These are phyloP conservation scores for Metschnikowia similis DNA, from an alignment of 805 yeast genomes.

Conservation along the genomic window DNA sequence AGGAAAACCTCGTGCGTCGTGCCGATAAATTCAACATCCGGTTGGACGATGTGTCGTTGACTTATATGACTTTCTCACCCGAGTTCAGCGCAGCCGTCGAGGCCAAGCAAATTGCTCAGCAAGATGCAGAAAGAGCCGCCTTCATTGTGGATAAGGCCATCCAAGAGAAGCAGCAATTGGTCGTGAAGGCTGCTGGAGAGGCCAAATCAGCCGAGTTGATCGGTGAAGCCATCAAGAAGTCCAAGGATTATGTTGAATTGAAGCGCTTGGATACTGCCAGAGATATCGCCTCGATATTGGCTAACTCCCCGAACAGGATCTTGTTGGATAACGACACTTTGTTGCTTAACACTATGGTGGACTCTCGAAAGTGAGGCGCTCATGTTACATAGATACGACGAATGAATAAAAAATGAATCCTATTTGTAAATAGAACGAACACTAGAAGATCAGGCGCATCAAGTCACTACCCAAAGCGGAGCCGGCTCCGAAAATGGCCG, in stretches of 20 bases:
- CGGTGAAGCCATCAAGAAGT: conserved; percentile 98
- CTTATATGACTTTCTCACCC: conserved; percentile 95
- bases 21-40: conserved; percentile 83
- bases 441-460: conserved; percentile 64
- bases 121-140: conserved; percentile 98
- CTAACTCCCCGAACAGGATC: conserved; percentile 87
- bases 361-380: conserved; percentile 49
- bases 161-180: conserved; percentile 96
- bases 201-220: conserved; percentile 96
- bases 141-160: conserved; percentile 94
- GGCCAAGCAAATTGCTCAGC: conserved; percentile 98
- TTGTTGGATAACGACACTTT: conserved; percentile 89
- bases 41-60: conserved; percentile 93
- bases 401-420: conserved; percentile 3
- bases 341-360: conserved; percentile 82
- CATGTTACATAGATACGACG: conserved; percentile 14
- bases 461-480: conserved; percentile 86
- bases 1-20: conserved; percentile 86
- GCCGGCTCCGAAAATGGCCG: conserved; percentile 96
- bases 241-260: conserved; percentile 92
- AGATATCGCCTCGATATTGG: conserved; percentile 84
- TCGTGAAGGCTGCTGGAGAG: conserved; percentile 97
- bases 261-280: conserved; percentile 96
- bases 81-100: conserved; percentile 97
- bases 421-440: not conserved